These are phyloP conservation scores for Lentinula detonsa DNA, from an alignment of 768 basidiomycete genomes.

Conservation along the genomic window DNA sequence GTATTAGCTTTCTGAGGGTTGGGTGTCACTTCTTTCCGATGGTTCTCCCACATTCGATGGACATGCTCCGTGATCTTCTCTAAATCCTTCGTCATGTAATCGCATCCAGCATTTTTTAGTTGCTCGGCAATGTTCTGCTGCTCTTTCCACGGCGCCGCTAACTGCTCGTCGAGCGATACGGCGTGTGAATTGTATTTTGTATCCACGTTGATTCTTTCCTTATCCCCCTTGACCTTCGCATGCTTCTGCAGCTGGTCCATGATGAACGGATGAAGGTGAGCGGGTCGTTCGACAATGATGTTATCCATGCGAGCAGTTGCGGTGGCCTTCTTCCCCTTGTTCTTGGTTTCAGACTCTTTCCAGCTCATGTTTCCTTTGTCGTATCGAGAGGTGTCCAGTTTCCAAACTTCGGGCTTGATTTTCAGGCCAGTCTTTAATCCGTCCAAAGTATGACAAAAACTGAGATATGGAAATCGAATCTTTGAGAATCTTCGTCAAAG, in stretches of 20 bases:
- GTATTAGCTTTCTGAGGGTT: conserved; percentile 13
- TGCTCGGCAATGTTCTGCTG: conserved; percentile 19
- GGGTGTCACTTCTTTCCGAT: conserved; percentile 13
- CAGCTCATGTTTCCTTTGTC: conserved; percentile 13
- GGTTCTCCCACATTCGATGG: conserved; percentile 19
- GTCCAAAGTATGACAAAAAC: conserved; percentile 34
- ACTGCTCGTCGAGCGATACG: conserved; percentile 19
- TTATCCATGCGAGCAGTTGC: conserved; percentile 14
- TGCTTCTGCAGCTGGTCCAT: conserved; percentile 34
- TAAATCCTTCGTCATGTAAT: conserved; percentile 25
- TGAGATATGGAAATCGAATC: conserved; percentile 7
- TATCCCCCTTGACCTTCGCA: conserved; percentile 17
- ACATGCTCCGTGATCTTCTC: conserved; percentile 37
- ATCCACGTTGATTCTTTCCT: conserved; percentile 21
- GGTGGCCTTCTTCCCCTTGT: conserved; percentile 12
- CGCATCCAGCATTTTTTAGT: conserved; percentile 14
- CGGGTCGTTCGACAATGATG: conserved; percentile 14
- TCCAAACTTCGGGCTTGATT: conserved; percentile 14
- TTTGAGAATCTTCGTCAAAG: too few species aligned
- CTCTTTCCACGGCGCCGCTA: conserved; percentile 26
- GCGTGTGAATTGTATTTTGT: conserved; percentile 15
- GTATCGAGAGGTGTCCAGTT: conserved; percentile 14
- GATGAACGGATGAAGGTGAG: conserved; percentile 25
- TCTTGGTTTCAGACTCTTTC: conserved; percentile 22
- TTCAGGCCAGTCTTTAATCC: conserved; percentile 33